Base-by-base conservation (phyloP, 352 stramenopile species). In the Phytophthora tubulina region DNA sequence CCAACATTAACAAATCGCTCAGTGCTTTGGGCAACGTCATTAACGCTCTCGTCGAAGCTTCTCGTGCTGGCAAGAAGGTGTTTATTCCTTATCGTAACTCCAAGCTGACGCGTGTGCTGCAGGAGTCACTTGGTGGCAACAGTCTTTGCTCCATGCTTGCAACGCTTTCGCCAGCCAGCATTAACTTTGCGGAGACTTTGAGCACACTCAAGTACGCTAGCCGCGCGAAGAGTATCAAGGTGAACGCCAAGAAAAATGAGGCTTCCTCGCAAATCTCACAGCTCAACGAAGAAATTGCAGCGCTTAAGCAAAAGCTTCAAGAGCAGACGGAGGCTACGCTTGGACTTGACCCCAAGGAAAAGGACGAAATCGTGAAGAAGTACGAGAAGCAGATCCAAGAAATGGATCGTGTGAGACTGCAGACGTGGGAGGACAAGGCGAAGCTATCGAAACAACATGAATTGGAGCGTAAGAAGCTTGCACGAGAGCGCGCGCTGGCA, bases 191-290 rank as follows among this genome's bases (percentile, higher is more conserved):
- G 2, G 97, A 99, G 79, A 99, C 92, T 6, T 74, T 99, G 36
- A 98, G 94, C 58, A 99, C 97, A 1, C 79, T 99, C 0, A 96
- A 98, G 35, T 99, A 99, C 66, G 97, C 94, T 14, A 98, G 90
- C 58, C 91, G 96, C 10, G 96, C 95, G 6, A 99, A 98, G 76
- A 93, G 84, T 14, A 98, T 99, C 78, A 97, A 98, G 69, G 96
- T 98, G 56, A 96, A 94, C 48, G 87, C 93, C 0, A 96, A 96
- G 73, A 97, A 95, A 67, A 99, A 99, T 54, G 93, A 98, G 65
- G 90, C 97, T 15, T 94, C 88, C 6, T 93, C 84, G 27, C 90
- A 97, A 63, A 97, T 97, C 62, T 93, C 85, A 33, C 86, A 96
- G 64, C 77, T 97, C n/a, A 96, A 97, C 52, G 90, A 97, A 10